Base-by-base conservation (phyloP, 192 early-diverging fungal species). In the Hyaloraphidium curvatum region DNA sequence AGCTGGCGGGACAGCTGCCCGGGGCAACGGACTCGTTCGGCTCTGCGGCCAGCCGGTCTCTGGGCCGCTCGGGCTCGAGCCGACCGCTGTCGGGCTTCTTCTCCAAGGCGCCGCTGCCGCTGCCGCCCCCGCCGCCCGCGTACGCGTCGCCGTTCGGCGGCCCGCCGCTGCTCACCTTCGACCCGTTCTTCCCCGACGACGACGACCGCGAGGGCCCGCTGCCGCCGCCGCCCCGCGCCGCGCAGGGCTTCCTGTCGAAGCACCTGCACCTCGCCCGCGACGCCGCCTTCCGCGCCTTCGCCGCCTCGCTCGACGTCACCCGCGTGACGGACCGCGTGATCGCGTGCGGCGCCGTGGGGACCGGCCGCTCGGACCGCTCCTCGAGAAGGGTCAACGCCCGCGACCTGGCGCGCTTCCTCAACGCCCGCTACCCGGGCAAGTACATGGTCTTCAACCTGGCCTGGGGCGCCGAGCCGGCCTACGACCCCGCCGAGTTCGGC, bases 381-480 rank as follows among this genome's bases (percentile, higher is more conserved):
- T 28, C 3, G 13, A 57, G 56, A 3, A 50, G 67, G 16, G 77
- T 77, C 40, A 74, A 77, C 40, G 50, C 67, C 4, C 57, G 29
- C 19, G 74, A 78, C 22, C 39, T 77, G 27, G 66, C 63, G 1
- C 50, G 57, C 4, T 76, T 76, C 58, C 55, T 78, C 1, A 71
- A 70, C 50, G 58, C 60, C 14, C 48, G 72, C 37, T 76, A 74
- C 59, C 21, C 48, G 11, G 56, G 59, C 17, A 50, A 63, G 17
- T 78, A 71, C 56, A 64, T 78, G 67, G 58, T 78, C 21, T 78
- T 63, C 64, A 77, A 78, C 52, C 50, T 78, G 51, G 67, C 67
- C 13, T 71, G 22, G 37, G 19, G n/a, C 5, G 71, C 58, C 29
- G 74, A 76, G 40, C 66, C 74, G 1, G 27, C 33, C 23, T 78